Conservation (phyloP, 176 grass and related monocot species). For the Avena eriantha region DNA sequence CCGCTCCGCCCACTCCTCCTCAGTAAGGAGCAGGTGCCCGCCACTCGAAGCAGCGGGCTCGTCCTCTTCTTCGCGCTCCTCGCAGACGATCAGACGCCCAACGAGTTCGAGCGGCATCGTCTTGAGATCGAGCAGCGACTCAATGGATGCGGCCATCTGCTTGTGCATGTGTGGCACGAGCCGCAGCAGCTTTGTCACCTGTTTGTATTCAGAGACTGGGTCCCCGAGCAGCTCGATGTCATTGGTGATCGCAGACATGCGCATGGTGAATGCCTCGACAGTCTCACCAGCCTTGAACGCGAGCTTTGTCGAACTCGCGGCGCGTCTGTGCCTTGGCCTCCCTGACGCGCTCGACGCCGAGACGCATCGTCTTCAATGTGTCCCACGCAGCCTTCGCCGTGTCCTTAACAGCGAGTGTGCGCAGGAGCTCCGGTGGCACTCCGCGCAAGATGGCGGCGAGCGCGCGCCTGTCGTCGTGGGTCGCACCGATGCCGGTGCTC, state of each 20-base stretch:
- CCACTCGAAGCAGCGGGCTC: neutral
- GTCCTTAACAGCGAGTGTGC: neutral
- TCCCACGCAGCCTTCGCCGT: neutral
- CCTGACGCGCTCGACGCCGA: neutral
- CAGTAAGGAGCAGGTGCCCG: neutral
- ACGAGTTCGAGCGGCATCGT: neutral
- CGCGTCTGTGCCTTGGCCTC: neutral
- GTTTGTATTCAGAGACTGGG: neutral
- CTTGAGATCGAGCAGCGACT: neutral
- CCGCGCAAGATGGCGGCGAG: neutral
- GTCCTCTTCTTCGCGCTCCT: neutral
- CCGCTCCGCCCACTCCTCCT: neutral
- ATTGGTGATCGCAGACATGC: fast-evolving
- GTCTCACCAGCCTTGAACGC: neutral
- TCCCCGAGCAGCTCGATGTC: neutral
- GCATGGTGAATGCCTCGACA: neutral
- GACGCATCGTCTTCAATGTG: neutral
- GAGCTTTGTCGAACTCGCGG: neutral
- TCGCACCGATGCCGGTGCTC: neutral
- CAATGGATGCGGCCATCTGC: neutral
- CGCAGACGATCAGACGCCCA: neutral
- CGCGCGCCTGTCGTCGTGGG: neutral
- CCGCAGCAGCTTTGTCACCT: neutral
- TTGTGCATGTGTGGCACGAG: neutral
- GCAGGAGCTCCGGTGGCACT: neutral